Conservation (phyloP, 2,329 filamentous ascomycete genomes). For the Penicillium capsulatum region DNA sequence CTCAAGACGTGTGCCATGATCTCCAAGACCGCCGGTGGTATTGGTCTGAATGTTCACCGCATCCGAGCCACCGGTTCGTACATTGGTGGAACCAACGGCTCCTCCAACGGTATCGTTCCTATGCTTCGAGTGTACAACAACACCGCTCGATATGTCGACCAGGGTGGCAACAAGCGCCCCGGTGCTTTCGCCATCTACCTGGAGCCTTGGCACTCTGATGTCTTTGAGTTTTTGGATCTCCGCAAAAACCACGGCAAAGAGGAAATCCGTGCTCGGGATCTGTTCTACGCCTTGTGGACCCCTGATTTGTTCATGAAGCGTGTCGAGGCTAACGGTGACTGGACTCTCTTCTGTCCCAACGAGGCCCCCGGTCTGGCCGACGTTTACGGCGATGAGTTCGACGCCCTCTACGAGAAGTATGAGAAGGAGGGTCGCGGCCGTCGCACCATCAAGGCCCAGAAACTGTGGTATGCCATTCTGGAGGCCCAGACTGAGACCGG, state of each 20-base stretch:
- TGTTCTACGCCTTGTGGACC: constrained; percentile 98
- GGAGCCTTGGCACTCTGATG: constrained; percentile 97
- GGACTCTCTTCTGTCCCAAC: constrained; percentile 98
- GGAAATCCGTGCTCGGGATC: constrained; percentile 90
- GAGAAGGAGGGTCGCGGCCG: constrained; percentile 83
- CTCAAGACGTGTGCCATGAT: constrained; percentile 99
- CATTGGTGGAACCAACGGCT: constrained; percentile 96
- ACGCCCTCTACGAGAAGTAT: constrained; percentile 85
- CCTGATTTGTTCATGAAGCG: constrained; percentile 99
- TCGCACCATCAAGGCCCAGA: constrained; percentile 91
- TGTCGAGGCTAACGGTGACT: constrained; percentile 91
- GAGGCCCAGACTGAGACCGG: constrained; percentile 98
- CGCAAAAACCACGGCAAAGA: constrained; percentile 99
- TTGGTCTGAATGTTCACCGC: constrained; percentile 92
- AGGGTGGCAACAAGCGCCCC: constrained; percentile 98
- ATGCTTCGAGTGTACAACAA: constrained; percentile 99
- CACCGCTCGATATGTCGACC: constrained; percentile 96
- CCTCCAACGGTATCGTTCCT: constrained; percentile 92
- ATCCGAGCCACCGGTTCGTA: constrained; percentile 97
- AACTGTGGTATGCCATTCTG: constrained; percentile 98
- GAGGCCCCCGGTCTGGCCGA: constrained; percentile 93
- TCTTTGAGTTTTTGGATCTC: constrained; percentile 95
- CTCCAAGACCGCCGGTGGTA: constrained; percentile 98
- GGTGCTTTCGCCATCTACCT: constrained; percentile 98
- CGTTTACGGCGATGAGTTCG: constrained; percentile 96